These are phyloP conservation scores for Aspergillus pseudoglaucus DNA, from an alignment of 2,329 filamentous ascomycete species.

Conservation along the genomic window DNA sequence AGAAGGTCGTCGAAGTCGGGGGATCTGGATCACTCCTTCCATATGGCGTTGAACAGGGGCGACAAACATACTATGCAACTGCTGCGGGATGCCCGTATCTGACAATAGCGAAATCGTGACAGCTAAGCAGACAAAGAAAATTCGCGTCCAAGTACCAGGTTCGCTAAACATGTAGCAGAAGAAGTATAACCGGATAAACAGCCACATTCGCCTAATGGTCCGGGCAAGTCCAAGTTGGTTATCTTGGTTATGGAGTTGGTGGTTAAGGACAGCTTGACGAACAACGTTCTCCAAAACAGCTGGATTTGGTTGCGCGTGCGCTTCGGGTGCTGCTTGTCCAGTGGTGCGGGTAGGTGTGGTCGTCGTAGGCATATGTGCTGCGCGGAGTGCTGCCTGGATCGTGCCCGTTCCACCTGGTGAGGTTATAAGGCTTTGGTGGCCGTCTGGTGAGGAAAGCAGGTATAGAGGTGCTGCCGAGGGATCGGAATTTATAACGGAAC, in stretches of 20 bases:
- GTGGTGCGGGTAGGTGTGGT: slow-evolving; percentile 1
- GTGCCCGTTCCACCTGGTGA: slow-evolving; percentile 29
- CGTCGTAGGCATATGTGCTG: slow-evolving; percentile 4
- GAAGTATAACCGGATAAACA: slow-evolving; percentile 52
- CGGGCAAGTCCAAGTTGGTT: slow-evolving; percentile 34
- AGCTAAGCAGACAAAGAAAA: slow-evolving; percentile 33
- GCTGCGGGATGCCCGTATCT: slow-evolving; percentile 33
- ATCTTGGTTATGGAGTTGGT: slow-evolving; percentile 14
- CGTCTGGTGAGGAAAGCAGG: slow-evolving; percentile 39
- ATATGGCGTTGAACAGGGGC: slow-evolving; percentile 39
- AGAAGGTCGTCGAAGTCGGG: slow-evolving; percentile 16
- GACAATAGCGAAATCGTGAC: slow-evolving; percentile 36
- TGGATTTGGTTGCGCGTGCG: slow-evolving; percentile 11
- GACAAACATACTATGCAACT: slow-evolving; percentile 28
- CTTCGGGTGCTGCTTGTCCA: slow-evolving; percentile 5
- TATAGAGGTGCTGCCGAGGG: slow-evolving; percentile 25
- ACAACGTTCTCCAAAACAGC: slow-evolving; percentile 24
- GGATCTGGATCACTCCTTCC: slow-evolving; percentile 35
- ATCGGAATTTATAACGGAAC: slow-evolving; percentile 3
- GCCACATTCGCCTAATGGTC: slow-evolving; percentile 46
- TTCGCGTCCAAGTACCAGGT: slow-evolving; percentile 40
- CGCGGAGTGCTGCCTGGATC: slow-evolving; percentile 9
- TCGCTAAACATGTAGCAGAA: slow-evolving; percentile 54
- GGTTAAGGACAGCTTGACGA: slow-evolving; percentile 27
- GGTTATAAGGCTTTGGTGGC: slow-evolving; percentile 40